These are phyloP conservation scores for Naegleria gruberi DNA, from an alignment of 208 protist genomes.

Conservation along the genomic window DNA sequence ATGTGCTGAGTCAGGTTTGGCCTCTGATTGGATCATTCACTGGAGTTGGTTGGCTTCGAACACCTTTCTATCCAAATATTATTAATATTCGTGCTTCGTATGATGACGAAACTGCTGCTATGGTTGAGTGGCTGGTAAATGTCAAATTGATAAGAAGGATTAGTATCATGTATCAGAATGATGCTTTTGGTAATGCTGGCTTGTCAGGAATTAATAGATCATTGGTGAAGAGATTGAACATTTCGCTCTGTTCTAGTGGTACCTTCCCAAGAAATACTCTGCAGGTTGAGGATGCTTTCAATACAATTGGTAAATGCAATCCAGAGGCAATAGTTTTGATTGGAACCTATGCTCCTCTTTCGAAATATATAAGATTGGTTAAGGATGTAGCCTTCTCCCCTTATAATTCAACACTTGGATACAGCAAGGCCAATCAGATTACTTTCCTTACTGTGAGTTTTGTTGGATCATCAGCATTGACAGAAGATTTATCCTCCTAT, in stretches of 20 bases:
- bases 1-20: background rate
- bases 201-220: background rate
- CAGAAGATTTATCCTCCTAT: background rate
- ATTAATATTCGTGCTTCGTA: constrained; percentile 10
- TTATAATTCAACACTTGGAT: background rate
- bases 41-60: background rate
- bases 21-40: background rate
- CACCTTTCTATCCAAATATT: background rate
- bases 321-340: constrained; percentile 1
- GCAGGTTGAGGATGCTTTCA: background rate
- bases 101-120: background rate
- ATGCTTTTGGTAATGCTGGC: background rate
- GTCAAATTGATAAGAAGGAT: background rate
- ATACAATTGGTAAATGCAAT: background rate
- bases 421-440: background rate
- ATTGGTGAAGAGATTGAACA: background rate
- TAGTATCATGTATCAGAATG: background rate
- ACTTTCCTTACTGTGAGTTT: background rate
- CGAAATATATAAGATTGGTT: background rate
- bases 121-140: constrained; percentile 4
- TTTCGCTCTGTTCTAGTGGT: background rate
- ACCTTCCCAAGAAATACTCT: background rate
- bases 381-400: background rate
- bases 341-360: background rate
- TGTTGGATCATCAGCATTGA: background rate